These are phyloP conservation scores for Aphanoascus verrucosus DNA, from an alignment of 2,329 filamentous ascomycete genomes.

Conservation along the genomic window DNA sequence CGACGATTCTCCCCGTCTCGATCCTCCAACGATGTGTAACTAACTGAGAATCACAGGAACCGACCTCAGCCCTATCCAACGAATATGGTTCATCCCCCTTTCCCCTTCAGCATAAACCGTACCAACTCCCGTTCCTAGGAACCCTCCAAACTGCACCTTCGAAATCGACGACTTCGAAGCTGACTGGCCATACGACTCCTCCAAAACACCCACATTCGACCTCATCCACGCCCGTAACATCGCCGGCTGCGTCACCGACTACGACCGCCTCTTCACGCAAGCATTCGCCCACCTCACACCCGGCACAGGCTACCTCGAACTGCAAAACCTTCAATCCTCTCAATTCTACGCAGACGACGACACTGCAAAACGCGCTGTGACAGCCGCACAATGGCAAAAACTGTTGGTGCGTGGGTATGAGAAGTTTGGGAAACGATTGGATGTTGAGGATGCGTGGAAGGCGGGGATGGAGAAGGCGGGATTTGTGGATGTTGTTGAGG, in stretches of 20 bases:
- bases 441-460: slow-evolving; percentile 24
- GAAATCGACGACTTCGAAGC: slow-evolving; percentile 24
- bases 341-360: too few species aligned
- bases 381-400: slow-evolving; percentile 23
- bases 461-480: background rate
- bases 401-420: slow-evolving; percentile 24
- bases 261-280: slow-evolving; percentile 24
- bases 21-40: too few species aligned
- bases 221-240: slow-evolving; percentile 15
- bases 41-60: slow-evolving; percentile 4
- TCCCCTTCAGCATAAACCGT: background rate
- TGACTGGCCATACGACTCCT: slow-evolving; percentile 19
- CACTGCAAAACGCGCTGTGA: slow-evolving; percentile 15
- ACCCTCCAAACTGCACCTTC: slow-evolving; percentile 22
- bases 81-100: slow-evolving; percentile 6
- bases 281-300: slow-evolving; percentile 26
- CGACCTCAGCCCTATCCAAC: slow-evolving; percentile 16
- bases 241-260: slow-evolving; percentile 21
- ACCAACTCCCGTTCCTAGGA: slow-evolving; percentile 12
- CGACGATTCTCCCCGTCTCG: too few species aligned
- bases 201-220: slow-evolving; percentile 5
- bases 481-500: slow-evolving; percentile 16
- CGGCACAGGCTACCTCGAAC: slow-evolving; percentile 13
- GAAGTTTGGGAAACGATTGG: slow-evolving; percentile 28
- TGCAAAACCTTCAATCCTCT: too few species aligned